phyloP scores from a whole-genome alignment of 306 rosid genomes.

The Purshia tridentata region DNA sequence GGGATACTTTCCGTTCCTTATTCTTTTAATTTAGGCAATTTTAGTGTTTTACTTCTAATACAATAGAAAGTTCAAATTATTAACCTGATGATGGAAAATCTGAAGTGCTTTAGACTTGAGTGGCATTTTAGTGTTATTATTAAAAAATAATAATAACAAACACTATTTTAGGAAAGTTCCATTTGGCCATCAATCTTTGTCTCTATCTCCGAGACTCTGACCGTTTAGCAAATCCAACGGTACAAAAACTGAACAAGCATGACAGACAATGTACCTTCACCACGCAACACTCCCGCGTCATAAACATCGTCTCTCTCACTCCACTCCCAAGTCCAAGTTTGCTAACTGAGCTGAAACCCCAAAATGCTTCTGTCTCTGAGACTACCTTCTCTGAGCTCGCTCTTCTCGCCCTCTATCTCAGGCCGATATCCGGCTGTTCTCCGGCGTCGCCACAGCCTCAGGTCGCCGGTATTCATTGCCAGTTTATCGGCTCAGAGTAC shows the following conservation, averaged over 20 bases:
- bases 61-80: too few relatives aligned
- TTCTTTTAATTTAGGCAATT: too few relatives aligned
- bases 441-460: slow-evolving; percentile 35
- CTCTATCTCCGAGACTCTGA: background rate
- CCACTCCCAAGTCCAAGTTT: background rate
- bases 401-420: slow-evolving; percentile 51
- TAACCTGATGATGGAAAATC: too few relatives aligned
- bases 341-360: slow-evolving; percentile 55
- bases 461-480: slow-evolving; percentile 24
- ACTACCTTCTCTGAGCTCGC: slow-evolving; percentile 63
- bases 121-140: too few relatives aligned
- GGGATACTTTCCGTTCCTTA: too few relatives aligned
- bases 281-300: background rate
- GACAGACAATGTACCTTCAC: background rate
- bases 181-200: too few relatives aligned
- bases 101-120: too few relatives aligned
- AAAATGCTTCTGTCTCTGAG: slow-evolving; percentile 43
- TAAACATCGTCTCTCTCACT: slow-evolving; percentile 3
- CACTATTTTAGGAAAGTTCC: too few relatives aligned
- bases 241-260: background rate
- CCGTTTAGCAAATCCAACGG: background rate
- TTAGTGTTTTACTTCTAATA: too few relatives aligned
- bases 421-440: slow-evolving; percentile 33
- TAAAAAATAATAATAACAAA: too few relatives aligned
- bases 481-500: slow-evolving; percentile 51